phyloP scores from a whole-genome alignment of 352 stramenopile species.

The Globisporangium rhizosaccharum region DNA sequence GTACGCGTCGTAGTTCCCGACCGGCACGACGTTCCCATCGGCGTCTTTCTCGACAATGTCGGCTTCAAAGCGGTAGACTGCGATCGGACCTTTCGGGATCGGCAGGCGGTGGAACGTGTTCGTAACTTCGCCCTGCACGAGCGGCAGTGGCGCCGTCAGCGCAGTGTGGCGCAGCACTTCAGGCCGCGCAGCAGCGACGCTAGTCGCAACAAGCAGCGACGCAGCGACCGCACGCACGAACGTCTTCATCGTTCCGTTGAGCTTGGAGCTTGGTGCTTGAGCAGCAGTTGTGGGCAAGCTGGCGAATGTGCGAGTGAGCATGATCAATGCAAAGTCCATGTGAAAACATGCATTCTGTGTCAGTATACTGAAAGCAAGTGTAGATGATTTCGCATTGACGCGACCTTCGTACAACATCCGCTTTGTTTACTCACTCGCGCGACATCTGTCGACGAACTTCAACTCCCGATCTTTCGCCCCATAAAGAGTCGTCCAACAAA shows the following conservation, averaged over 20 bases:
- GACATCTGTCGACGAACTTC: too few species aligned
- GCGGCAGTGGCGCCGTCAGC: conserved; percentile 49
- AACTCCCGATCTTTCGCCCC: too few species aligned
- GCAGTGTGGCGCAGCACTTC: conserved; percentile 56
- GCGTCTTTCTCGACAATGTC: conserved; percentile 67
- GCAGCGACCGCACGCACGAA: background rate
- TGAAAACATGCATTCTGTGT: too few species aligned
- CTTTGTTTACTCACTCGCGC: too few species aligned
- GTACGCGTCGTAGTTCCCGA: conserved; percentile 69
- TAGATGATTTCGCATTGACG: background rate
- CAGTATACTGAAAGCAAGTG: background rate
- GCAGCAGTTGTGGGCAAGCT: background rate
- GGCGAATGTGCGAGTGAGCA: too few species aligned
- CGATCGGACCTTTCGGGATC: conserved; percentile 75
- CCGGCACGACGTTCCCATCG: conserved; percentile 43
- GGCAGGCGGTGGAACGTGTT: conserved; percentile 68
- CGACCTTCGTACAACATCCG: background rate
- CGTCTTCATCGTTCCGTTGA: conserved; percentile 6
- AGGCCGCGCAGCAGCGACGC: conserved; percentile 13
- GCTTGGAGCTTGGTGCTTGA: background rate
- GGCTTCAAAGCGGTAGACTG: conserved; percentile 75
- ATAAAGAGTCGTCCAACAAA: too few species aligned
- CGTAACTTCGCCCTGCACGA: conserved; percentile 67
- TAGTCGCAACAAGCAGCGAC: conserved; percentile 1
- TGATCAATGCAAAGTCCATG: background rate